These are phyloP conservation scores for Citrullus amarus DNA, from an alignment of 306 rosid genomes.

Conservation along the genomic window DNA sequence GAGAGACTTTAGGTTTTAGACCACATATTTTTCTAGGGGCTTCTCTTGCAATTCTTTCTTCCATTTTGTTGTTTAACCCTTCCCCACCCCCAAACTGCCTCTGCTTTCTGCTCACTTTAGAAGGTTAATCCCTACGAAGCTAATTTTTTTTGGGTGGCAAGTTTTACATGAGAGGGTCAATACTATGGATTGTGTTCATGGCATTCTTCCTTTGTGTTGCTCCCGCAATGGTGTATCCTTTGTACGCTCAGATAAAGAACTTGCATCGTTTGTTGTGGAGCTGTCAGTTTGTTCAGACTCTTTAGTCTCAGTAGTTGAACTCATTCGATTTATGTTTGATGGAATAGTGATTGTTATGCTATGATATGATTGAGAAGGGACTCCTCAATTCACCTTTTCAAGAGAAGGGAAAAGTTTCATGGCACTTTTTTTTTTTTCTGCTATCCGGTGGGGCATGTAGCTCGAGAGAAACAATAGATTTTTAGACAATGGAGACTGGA, in stretches of 20 bases:
- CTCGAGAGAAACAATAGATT: not conserved
- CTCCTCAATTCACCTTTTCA: not conserved
- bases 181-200: not conserved
- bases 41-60: not conserved
- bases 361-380: not conserved
- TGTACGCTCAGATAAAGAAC: not conserved
- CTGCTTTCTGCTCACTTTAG: not conserved
- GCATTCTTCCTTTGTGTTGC: not conserved
- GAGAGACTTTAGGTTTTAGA: not conserved
- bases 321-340: too few species aligned
- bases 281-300: not conserved
- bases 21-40: not conserved
- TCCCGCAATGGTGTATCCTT: not conserved
- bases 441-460: not conserved
- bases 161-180: not conserved
- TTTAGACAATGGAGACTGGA: not conserved
- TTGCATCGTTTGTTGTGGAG: not conserved
- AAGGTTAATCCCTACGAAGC: not conserved
- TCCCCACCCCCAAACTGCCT: not conserved
- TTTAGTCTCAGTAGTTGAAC: too few species aligned
- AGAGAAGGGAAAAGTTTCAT: not conserved
- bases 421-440: not conserved
- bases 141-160: not conserved
- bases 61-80: not conserved
- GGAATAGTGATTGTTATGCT: too few species aligned